Conservation (phyloP, 352 stramenopile genomes). For the Ochromonadaceae sp. region DNA sequence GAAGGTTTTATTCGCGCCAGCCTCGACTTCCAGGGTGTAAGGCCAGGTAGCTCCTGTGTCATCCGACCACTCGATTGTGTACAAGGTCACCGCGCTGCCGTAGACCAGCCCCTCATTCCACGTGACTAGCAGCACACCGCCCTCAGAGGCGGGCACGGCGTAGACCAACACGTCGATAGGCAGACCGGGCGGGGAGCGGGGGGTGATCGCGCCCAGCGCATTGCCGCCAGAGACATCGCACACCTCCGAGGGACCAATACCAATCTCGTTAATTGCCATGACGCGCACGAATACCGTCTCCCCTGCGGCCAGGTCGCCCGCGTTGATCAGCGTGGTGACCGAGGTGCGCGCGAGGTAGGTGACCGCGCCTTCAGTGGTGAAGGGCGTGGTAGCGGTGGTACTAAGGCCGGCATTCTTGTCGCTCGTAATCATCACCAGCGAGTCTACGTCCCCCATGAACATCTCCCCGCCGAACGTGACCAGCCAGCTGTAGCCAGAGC, state of each 20-base stretch:
- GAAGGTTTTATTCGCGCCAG: conserved; percentile 24
- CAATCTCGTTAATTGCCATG: conserved; percentile 61
- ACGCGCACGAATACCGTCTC: conserved; percentile 70
- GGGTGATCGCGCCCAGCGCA: conserved; percentile 23
- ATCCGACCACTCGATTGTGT: conserved; percentile 63
- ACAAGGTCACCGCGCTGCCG: conserved; percentile 46
- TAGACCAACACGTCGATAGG: conserved; percentile 55
- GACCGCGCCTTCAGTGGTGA: not conserved
- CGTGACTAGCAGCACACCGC: conserved; percentile 65
- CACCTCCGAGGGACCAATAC: conserved; percentile 43
- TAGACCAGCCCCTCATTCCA: conserved; percentile 42
- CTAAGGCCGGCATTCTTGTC: not conserved
- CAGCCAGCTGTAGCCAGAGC: conserved; percentile 43
- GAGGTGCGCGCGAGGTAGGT: not conserved
- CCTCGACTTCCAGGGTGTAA: not conserved
- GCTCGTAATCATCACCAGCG: conserved; percentile 27
- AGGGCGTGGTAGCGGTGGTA: not conserved
- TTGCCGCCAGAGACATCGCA: conserved; percentile 32
- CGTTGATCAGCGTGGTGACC: conserved; percentile 31
- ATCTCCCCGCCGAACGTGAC: conserved; percentile 67
- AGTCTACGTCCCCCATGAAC: conserved; percentile 33
- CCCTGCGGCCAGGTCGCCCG: conserved; percentile 51
- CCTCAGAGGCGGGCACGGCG: conserved; percentile 51
- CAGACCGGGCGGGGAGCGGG: conserved; percentile 47
- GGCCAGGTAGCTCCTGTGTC: conserved; percentile 39